Base-by-base conservation (phyloP, 1,284 basidiomycete species). In the Irpex lacteus region DNA sequence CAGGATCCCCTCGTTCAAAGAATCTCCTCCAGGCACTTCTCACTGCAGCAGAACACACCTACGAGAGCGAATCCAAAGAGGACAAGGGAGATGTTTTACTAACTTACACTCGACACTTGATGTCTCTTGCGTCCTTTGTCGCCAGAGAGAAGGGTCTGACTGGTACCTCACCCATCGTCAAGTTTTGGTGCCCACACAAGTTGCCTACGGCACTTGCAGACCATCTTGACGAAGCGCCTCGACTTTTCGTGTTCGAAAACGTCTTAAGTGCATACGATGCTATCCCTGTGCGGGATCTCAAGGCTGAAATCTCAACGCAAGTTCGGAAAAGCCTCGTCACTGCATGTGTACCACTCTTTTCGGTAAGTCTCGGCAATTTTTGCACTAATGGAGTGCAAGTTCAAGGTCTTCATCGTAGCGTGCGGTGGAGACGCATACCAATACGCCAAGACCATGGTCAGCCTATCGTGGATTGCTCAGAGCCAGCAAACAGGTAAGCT, bases 121-220 rank as follows among this genome's bases (percentile, higher is more conserved):
- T 89, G 62, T 79, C 83, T 44, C 70, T 87, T 32, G 80, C 84
- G 44, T 75, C 77, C 52, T 77, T 75, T 60, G 63, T 86, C 32
- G 78, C 79, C 53, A 69, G 85, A 52, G 77, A 81, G 58, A 78
- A 78, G 63, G 73, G 71, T 18, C 73, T 80, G 44, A 77, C 80
- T 1, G 75, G 81, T 5, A 76, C 85, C 21, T 70, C 77, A 37
- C 77, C 78, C 57, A 73, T 89, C 18, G 72, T 89, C 34, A 81
- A 79, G 37, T 86, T 86, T 69, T 88, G 85, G 66, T 77, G 79
- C 70, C 71, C 77, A 40, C 74, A 76, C 64, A 71, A 87, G 44
- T 77, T 79, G 15, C 75, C 79, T n/a, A 85, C 82, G 68, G 72
- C 80, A 62, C 78, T 77, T 32, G 71, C 86, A n/a, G 77, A 79